A percentile compares a stretch with the other conserved stretches of the same genome.
phyloP scores from a whole-genome alignment of 305 asterid species.

The Caryopteris hybrid region DNA sequence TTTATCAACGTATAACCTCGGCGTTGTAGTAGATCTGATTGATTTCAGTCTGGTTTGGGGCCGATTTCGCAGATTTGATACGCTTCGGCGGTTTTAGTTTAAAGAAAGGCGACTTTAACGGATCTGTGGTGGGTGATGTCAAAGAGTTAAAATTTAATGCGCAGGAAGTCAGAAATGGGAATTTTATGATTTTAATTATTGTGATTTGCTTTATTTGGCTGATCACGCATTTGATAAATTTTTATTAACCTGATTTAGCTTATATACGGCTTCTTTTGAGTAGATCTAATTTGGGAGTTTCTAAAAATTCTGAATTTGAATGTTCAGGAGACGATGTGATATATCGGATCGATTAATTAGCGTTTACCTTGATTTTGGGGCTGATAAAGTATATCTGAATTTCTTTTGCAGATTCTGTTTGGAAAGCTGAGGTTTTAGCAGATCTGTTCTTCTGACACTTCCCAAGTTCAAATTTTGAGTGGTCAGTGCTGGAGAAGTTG shows the following conservation, averaged over 20 bases:
- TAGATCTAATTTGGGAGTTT: not conserved
- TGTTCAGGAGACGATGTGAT: not conserved
- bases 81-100: not conserved
- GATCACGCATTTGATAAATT: not conserved
- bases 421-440: slow-evolving; percentile 11
- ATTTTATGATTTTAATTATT: not conserved
- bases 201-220: not conserved
- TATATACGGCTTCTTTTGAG: not conserved
- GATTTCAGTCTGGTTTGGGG: not conserved
- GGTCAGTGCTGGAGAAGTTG: not conserved
- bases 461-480: slow-evolving; percentile 7
- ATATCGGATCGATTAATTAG: not conserved
- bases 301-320: not conserved
- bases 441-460: slow-evolving; percentile 12
- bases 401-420: slow-evolving; percentile 36
- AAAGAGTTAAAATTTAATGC: not conserved
- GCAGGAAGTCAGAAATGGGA: not conserved
- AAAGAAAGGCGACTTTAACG: not conserved
- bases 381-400: slow-evolving; percentile 11
- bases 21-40: not conserved
- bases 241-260: not conserved
- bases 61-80: not conserved
- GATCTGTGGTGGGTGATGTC: slow-evolving; percentile 7
- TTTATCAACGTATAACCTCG: not conserved
- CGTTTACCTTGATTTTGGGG: slow-evolving; percentile 14